Evolutionary conservation across 2,329 filamentous ascomycete genomes (phyloP), one percentile per base, ranked within the genome.

Genomic region (Knoxdaviesia proteae): DNA sequence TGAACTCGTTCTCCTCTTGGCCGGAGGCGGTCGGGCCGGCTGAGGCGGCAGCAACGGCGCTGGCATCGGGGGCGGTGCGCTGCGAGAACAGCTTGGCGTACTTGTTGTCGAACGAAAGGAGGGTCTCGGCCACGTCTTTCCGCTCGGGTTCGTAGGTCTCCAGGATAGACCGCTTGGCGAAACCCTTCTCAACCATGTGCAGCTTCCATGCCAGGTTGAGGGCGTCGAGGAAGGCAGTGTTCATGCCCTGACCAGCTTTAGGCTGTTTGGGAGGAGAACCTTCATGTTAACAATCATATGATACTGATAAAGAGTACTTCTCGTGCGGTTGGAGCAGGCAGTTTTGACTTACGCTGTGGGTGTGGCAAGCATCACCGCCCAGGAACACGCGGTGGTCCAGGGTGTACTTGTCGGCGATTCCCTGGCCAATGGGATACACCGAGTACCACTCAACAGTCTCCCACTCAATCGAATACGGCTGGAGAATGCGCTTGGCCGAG

Each of bases 191-290:
- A 7, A 94, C 88, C 34, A 82, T 77, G 55, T 94, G 87, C 42
- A 94, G 82, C 64, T 96, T 96, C 87, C 87, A 96, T 6, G 87
- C 87, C 36, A 96, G 67, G 58, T 94, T 96, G 46, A 84, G 73
- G 1, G 84, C 84, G 50, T 88, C 80, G 42, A 81, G 64, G 60
- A 84, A 84, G 4, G 78, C 79, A 0, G 80, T 80, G 53, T 84
- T 84, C 80, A 84, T 84, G 32, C 80, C 80, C 57, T 84, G 80
- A 1, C 80, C 80, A 33, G 79, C 80, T 62, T 83, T 84, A 35
- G 79, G 79, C 71, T 75, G 52, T 68, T 6, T 7, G 11, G 7
- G 31, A 29, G 34, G 33, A 11, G 65, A 40, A 68, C 58, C 29
- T 40, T 3, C 33, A 34, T 9, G 32, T 36, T 36, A 42, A 32